Conservation (phyloP, 129 eudicot species). For the Pseudognaphalium luteoalbum region DNA sequence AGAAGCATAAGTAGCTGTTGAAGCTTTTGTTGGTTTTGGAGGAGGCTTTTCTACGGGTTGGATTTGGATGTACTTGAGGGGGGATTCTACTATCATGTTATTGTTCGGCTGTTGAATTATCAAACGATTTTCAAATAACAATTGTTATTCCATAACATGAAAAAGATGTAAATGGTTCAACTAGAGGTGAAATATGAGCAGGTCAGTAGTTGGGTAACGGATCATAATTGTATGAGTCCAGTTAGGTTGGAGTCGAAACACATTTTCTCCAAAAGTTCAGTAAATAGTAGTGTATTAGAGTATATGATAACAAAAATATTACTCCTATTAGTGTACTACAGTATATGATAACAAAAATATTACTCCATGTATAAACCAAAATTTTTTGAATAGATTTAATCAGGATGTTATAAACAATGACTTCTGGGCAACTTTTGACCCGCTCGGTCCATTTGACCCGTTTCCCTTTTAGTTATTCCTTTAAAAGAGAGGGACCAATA, state of each 20-base stretch:
- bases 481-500: neutral
- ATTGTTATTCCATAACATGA: neutral
- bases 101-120: neutral
- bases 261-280: neutral
- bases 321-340: no score
- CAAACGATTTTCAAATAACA: neutral
- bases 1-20: conserved; percentile 41
- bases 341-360: neutral
- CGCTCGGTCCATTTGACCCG: neutral
- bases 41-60: conserved; percentile 42
- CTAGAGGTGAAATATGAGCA: neutral
- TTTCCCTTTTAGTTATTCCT: neutral
- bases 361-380: neutral
- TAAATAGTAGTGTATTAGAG: neutral
- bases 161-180: neutral
- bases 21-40: conserved; percentile 52
- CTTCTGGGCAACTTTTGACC: neutral
- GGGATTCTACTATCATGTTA: conserved; percentile 30
- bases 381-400: neutral
- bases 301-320: neutral
- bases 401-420: neutral
- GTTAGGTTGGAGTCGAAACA: neutral
- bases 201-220: neutral
- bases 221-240: neutral
- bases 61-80: conserved; percentile 48